These are phyloP conservation scores for Davidsoniella virescens DNA, from an alignment of 2,329 filamentous ascomycete species.

Conservation along the genomic window DNA sequence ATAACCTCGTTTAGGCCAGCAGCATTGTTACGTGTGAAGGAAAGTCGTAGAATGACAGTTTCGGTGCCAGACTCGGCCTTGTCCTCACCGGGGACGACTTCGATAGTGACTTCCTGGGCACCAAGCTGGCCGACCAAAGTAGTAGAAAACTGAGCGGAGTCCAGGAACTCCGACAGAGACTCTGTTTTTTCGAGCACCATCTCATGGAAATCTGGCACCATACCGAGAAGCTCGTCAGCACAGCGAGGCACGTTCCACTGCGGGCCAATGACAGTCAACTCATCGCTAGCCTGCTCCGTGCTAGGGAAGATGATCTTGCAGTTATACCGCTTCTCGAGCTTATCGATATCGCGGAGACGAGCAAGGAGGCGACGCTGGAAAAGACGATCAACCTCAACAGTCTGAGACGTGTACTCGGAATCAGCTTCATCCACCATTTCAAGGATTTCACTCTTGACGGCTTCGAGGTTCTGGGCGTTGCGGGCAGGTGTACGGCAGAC, in stretches of 20 bases:
- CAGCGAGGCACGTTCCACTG: conserved; percentile 97
- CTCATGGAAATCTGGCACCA: conserved; percentile 94
- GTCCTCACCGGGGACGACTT: conserved; percentile 44
- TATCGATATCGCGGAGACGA: conserved; percentile 76
- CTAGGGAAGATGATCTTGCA: conserved; percentile 98
- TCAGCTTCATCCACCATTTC: conserved; percentile 98
- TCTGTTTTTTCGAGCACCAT: conserved; percentile 64
- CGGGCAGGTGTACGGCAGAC: conserved; percentile 94
- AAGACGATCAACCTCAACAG: conserved; percentile 81
- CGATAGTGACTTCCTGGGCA: conserved; percentile 75
- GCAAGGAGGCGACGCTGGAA: conserved; percentile 90
- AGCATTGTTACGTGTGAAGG: conserved; percentile 92
- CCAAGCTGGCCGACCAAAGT: conserved; percentile 75
- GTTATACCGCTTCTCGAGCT: conserved; percentile 97
- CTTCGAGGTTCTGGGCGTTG: conserved; percentile 89
- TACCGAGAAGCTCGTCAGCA: conserved; percentile 88
- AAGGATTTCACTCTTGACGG: conserved; percentile 97
- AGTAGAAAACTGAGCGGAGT: conserved; percentile 62
- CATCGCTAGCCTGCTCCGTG: conserved; percentile 91
- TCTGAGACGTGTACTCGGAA: conserved; percentile 90
- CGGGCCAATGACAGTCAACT: conserved; percentile 86
- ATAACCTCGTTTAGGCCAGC: conserved; percentile 91
- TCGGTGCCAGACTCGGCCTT: conserved; percentile 39
- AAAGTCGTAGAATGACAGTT: conserved; percentile 51
- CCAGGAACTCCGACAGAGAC: conserved; percentile 65